phyloP scores from a whole-genome alignment of 1,139 yeast genomes.

The Suhomyces terraborum region DNA sequence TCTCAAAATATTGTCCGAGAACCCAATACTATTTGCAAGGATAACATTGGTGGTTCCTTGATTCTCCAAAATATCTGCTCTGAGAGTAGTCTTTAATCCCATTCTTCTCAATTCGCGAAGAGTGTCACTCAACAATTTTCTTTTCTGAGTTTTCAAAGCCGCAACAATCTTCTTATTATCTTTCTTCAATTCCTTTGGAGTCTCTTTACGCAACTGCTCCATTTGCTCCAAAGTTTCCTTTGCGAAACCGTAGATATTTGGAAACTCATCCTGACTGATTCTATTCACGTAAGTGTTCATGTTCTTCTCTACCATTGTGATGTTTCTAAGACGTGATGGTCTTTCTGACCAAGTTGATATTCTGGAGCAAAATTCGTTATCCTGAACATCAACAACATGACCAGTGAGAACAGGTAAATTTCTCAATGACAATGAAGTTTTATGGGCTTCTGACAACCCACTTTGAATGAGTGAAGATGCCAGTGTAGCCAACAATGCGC shows the following conservation, averaged over 20 bases:
- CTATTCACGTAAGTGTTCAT: constrained; percentile 52
- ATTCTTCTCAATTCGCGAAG: constrained; percentile 70
- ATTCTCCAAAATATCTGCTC: constrained; percentile 61
- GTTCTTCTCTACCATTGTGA: constrained; percentile 52
- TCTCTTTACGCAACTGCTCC: constrained; percentile 66
- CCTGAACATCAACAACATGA: constrained; percentile 19
- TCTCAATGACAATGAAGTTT: constrained; percentile 12
- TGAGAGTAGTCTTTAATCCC: constrained; percentile 70
- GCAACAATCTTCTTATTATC: constrained; percentile 75
- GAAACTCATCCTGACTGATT: constrained; percentile 35
- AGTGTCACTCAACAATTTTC: constrained; percentile 74
- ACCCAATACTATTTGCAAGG: constrained; percentile 54
- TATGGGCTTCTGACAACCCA: constrained; percentile 45
- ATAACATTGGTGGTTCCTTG: constrained; percentile 67
- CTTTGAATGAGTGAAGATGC: constrained; percentile 59
- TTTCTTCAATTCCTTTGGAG: constrained; percentile 71
- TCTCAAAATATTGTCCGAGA: constrained; percentile 41
- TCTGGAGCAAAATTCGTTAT: constrained; percentile 21
- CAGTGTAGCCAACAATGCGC: constrained; percentile 58
- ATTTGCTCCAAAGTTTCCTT: constrained; percentile 57
- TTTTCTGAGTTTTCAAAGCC: constrained; percentile 76
- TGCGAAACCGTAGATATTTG: constrained; percentile 54
- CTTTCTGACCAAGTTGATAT: constrained; percentile 55
- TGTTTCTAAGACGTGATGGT: constrained; percentile 56
- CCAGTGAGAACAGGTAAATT: constrained; percentile 20